These are phyloP conservation scores for Cadophora malorum DNA, from an alignment of 2,329 filamentous ascomycete species.

Conservation along the genomic window DNA sequence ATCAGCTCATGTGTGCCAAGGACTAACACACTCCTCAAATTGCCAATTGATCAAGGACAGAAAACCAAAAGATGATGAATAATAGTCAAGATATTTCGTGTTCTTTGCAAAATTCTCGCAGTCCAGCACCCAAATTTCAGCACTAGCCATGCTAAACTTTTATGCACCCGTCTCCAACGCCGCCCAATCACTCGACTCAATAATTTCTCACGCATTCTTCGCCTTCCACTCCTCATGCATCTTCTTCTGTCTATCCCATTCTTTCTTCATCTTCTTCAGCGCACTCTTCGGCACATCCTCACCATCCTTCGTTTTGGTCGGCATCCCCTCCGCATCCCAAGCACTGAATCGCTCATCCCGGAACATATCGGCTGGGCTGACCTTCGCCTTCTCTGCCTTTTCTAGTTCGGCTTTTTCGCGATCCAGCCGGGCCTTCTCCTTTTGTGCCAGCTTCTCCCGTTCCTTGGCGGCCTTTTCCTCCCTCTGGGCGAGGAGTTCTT, in stretches of 20 bases:
- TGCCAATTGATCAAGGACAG: no score
- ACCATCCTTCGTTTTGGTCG: constrained; percentile 77
- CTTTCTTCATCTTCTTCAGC: constrained; percentile 83
- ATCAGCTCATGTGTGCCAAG: no score
- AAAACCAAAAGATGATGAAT: no score
- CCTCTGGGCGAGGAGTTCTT: constrained; percentile 61
- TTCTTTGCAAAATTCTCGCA: no score
- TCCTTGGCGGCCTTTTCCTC: constrained; percentile 66
- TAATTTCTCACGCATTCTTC: constrained; percentile 35
- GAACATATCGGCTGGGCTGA: constrained; percentile 62
- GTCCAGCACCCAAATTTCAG: no score
- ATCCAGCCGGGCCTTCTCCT: constrained; percentile 57
- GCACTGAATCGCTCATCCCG: constrained; percentile 68
- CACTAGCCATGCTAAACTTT: background rate
- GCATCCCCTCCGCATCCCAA: constrained; percentile 85
- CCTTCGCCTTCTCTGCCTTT: constrained; percentile 63
- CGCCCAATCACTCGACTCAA: background rate
- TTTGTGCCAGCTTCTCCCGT: constrained; percentile 65
- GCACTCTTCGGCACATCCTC: constrained; percentile 81
- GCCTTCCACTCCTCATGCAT: constrained; percentile 67
- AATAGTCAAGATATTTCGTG: no score
- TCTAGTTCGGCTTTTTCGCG: constrained; percentile 59
- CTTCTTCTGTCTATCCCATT: constrained; percentile 92
- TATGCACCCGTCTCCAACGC: constrained; percentile 1
- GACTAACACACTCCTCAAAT: no score